phyloP scores from a whole-genome alignment of 148 eudicot genomes.

The Arbutus unedo region DNA sequence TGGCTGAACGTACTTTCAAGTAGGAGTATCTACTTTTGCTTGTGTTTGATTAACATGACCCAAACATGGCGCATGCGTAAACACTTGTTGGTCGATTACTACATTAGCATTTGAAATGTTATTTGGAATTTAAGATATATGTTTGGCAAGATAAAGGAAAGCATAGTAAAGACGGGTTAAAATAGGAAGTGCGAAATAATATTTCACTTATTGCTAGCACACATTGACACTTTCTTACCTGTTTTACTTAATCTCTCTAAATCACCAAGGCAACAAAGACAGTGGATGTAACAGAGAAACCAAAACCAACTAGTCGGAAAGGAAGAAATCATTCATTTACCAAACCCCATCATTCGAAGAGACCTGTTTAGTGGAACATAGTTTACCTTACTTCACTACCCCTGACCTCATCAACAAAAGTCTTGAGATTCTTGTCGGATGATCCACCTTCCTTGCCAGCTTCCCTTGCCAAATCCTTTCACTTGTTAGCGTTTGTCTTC shows the following conservation, averaged over 20 bases:
- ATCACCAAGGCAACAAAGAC: not conserved
- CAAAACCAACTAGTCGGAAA: not conserved
- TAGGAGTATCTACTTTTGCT: too few relatives aligned
- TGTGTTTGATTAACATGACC: too few relatives aligned
- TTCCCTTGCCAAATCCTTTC: slow-evolving; percentile 4
- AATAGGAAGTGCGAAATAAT: not conserved
- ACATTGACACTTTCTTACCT: not conserved
- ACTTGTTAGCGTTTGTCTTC: not conserved
- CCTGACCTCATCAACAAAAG: not conserved
- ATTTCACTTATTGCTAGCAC: not conserved
- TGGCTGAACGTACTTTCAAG: not conserved
- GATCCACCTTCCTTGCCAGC: not conserved
- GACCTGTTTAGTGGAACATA: not conserved
- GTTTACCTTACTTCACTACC: not conserved
- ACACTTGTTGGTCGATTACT: not conserved
- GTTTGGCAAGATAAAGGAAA: not conserved
- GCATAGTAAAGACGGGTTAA: not conserved
- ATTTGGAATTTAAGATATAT: not conserved
- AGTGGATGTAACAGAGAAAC: too few relatives aligned
- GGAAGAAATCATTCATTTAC: not conserved
- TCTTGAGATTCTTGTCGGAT: not conserved
- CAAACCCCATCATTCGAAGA: not conserved
- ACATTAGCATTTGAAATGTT: not conserved
- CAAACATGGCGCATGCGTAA: not conserved
- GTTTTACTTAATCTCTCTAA: too few relatives aligned